A percentile compares a stretch with the other conserved stretches of the same genome.
Evolutionary conservation across 2,329 filamentous ascomycete genomes (phyloP).

Genomic region (Fusarium sp.): DNA sequence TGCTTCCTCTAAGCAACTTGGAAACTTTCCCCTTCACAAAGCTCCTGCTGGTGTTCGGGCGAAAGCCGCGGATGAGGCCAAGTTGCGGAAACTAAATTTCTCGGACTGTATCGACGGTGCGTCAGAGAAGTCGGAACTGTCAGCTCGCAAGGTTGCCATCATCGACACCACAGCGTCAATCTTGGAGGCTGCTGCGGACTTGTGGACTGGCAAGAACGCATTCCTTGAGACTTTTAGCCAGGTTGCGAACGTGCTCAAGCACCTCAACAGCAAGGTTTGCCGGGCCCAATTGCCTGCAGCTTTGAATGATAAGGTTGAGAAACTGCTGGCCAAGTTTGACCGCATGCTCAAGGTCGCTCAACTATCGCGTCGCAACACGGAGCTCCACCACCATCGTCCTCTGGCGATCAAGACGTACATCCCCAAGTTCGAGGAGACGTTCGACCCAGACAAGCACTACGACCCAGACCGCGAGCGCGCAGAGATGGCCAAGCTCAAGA

Average conservation of each 20-base stretch:
- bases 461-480: conserved; percentile 92
- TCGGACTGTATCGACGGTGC: conserved; percentile 63
- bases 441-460: conserved; percentile 96
- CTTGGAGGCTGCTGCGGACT: conserved; percentile 74
- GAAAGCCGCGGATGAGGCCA: conserved; percentile 54
- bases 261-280: conserved; percentile 68
- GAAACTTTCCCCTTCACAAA: conserved; percentile 71
- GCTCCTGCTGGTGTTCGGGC: conserved; percentile 65
- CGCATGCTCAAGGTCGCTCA: conserved; percentile 71
- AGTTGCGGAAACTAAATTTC: conserved; percentile 67
- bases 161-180: conserved; percentile 73
- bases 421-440: conserved; percentile 95
- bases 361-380: conserved; percentile 79
- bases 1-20: conserved; percentile 60
- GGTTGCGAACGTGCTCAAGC: conserved; percentile 66
- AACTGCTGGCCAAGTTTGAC: conserved; percentile 60
- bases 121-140: conserved; percentile 50
- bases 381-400: conserved; percentile 89
- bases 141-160: conserved; percentile 66
- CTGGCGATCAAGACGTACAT: conserved; percentile 88
- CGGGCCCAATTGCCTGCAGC: conserved; percentile 61
- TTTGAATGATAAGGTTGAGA: conserved; percentile 56
- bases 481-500: conserved; percentile 84
- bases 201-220: conserved; percentile 79
- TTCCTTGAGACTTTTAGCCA: conserved; percentile 85